Conservation (phyloP, 441 rosid species). For the Jatropha podagrica region DNA sequence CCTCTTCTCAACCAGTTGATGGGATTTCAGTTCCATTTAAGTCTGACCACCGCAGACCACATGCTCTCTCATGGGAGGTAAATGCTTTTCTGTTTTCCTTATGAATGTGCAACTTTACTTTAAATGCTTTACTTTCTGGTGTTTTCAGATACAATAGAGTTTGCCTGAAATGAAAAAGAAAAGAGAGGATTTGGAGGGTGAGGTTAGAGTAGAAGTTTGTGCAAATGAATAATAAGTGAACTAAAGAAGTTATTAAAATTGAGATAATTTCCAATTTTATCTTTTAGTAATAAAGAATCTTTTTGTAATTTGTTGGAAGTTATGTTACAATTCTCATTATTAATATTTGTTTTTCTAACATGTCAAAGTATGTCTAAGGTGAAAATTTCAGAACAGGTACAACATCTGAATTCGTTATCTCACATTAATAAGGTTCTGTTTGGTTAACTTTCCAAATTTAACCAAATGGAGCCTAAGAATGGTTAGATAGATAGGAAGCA, state of each 20-base stretch:
- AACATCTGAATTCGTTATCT: too few relatives aligned
- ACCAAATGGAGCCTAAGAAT: background rate
- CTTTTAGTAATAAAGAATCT: background rate
- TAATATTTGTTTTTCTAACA: background rate
- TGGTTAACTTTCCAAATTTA: too few relatives aligned
- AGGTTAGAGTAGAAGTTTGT: background rate
- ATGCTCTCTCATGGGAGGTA: slow-evolving; percentile 93
- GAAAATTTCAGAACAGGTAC: background rate
- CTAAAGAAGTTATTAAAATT: background rate
- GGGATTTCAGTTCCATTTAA: slow-evolving; percentile 45
- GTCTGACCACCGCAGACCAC: slow-evolving; percentile 77
- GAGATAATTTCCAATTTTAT: background rate
- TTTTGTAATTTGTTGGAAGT: background rate
- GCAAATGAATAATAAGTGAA: background rate
- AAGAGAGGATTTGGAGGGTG: background rate
- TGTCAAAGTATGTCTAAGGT: background rate
- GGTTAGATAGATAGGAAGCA: background rate
- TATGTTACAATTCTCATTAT: background rate
- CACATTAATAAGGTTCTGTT: background rate
- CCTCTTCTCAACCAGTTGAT: slow-evolving; percentile 46
- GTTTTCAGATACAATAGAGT: background rate
- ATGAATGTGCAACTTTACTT: slow-evolving; percentile 10
- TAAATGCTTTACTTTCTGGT: background rate
- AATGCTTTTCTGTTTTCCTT: slow-evolving; percentile 21
- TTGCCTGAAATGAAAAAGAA: background rate